Percentiles rank a stretch among this genome's conserved stretches.
Conservation (phyloP, 331 rosid species). For the Phaseolus coccineus region DNA sequence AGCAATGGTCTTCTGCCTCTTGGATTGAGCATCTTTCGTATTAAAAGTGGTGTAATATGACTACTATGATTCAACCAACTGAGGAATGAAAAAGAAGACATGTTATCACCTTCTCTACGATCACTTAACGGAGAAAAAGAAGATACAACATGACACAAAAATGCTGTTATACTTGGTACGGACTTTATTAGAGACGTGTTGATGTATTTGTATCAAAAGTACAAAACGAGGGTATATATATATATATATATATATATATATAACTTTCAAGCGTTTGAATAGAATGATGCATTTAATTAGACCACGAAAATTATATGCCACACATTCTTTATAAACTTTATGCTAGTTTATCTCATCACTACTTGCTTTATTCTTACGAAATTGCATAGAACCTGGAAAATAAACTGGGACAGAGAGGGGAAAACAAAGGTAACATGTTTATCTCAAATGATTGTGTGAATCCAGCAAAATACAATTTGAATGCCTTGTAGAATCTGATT, state of each 20-base stretch:
- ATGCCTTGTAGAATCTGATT: background rate
- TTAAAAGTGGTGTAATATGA: too few relatives aligned
- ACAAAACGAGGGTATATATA: too few relatives aligned
- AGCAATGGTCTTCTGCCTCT: too few relatives aligned
- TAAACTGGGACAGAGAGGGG: background rate
- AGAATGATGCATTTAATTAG: background rate
- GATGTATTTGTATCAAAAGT: background rate
- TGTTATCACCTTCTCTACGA: too few relatives aligned
- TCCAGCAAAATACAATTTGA: background rate
- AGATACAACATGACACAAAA: too few relatives aligned
- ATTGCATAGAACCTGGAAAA: background rate
- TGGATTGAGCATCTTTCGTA: too few relatives aligned
- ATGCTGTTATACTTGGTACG: too few relatives aligned
- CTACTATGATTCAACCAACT: too few relatives aligned
- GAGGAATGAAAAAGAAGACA: too few relatives aligned
- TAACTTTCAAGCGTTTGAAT: background rate
- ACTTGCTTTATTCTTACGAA: background rate
- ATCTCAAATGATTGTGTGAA: background rate
- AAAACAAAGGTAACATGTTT: background rate
- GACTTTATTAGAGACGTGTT: background rate
- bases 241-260: background rate
- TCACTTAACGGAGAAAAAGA: too few relatives aligned
- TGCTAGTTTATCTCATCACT: background rate
- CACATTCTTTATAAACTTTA: background rate
- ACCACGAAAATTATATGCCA: background rate